Evolutionary conservation across 352 stramenopile genomes (phyloP), one percentile per base, ranked within the genome.

Genomic region (Pythium rishiriense): DNA sequence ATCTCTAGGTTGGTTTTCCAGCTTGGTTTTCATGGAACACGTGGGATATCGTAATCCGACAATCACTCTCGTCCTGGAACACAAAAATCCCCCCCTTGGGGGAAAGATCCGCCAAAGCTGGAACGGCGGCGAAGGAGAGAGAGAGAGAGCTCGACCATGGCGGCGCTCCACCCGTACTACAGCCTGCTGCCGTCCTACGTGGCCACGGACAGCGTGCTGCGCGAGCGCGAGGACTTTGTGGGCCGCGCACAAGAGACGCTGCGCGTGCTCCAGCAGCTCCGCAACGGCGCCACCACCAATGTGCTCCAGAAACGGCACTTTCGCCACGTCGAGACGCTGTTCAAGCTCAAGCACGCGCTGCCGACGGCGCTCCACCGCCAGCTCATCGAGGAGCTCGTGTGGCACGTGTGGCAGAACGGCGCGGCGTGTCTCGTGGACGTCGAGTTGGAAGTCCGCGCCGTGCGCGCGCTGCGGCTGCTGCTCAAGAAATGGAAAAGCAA

Each of bases 331-430:
- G 72, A 85, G 37, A 91, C 73, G 46, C 69, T 85, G 21, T 85
- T 81, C 70, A 78, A 81, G 45, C 69, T 90, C 55, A 92, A 92
- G 58, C 77, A 91, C 56, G 68, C 68, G 53, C 62, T 92, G 50
- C 74, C 79, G 2, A 52, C 63, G 33, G 2, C 57, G 22, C 41
- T 90, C 41, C 79, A 87, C 25, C 22, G 54, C 14, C 41, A 79
- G 43, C 64, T 92, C 17, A 83, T 89, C 45, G 56, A 77, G 7
- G 64, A 62, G 46, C 63, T 92, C 22, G 66, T 84, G 31, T 61
- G 60, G n/a, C 66, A 85, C 48, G 41, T 87, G 29, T 88, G 80
- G 75, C 70, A 78, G 25, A 48, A 62, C 2, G 57, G 85, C 31
- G 80, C 70, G 15, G 47, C 58, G 10, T 52, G 64, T 2, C 79